These are phyloP conservation scores for Aspergillus quadricinctus DNA, from an alignment of 2,329 filamentous ascomycete species.

Conservation along the genomic window DNA sequence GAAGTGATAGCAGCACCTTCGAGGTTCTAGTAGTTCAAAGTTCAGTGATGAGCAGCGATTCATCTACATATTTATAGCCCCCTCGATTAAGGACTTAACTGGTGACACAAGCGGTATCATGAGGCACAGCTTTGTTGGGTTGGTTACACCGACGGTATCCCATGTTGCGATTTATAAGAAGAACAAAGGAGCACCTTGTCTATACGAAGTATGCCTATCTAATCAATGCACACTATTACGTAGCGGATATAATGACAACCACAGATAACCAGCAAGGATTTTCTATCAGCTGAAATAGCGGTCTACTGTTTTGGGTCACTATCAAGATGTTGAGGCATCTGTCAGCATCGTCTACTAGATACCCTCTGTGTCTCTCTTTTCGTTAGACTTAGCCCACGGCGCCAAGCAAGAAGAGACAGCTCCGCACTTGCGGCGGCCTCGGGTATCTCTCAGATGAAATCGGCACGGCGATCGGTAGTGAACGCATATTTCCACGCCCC, in stretches of 20 bases:
- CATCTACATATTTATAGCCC: neutral
- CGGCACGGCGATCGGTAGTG: constrained; percentile 17
- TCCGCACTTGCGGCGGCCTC: neutral
- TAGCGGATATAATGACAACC: neutral
- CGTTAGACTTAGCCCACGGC: too few species aligned
- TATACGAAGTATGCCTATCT: neutral
- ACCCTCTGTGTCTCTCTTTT: neutral
- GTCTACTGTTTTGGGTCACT: neutral
- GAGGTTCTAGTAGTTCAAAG: neutral
- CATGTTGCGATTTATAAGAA: neutral
- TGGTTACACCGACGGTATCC: neutral
- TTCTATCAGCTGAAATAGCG: neutral
- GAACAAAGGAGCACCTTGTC: neutral
- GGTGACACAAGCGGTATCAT: neutral
- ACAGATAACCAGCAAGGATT: neutral
- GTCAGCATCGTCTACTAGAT: too few species aligned
- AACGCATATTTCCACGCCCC: constrained; percentile 10
- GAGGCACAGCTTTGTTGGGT: neutral
- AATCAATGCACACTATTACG: neutral
- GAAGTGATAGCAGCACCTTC: neutral
- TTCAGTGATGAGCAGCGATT: neutral
- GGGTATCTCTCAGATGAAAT: neutral
- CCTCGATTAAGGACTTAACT: neutral
- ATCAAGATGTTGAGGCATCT: too few species aligned
- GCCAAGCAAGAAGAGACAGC: neutral